Evolutionary conservation across 306 rosid genomes (phyloP).

Genomic region (Senna siamea): DNA sequence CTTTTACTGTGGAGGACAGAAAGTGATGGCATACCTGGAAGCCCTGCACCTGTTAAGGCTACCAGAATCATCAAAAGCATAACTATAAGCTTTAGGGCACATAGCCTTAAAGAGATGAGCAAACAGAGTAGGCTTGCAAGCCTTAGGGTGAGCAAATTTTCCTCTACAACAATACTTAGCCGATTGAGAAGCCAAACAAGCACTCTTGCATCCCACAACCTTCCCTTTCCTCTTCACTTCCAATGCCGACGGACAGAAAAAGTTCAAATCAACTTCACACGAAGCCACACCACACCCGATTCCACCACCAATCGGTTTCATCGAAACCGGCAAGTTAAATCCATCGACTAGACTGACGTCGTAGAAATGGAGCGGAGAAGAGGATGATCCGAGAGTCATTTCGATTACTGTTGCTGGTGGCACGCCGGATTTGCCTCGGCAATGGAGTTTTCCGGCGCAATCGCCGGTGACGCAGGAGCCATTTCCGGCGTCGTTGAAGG

Average conservation of each 20-base stretch:
- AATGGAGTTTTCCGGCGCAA: slow-evolving; percentile 51
- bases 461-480: slow-evolving; percentile 65
- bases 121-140: slow-evolving; percentile 66
- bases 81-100: slow-evolving; percentile 74
- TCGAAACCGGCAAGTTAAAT: slow-evolving; percentile 2
- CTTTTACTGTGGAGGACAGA: slow-evolving; percentile 58
- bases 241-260: slow-evolving; percentile 65
- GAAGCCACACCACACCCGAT: slow-evolving; percentile 64
- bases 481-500: slow-evolving; percentile 47
- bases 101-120: slow-evolving; percentile 68
- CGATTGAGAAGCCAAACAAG: slow-evolving; percentile 70
- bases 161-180: slow-evolving; percentile 79
- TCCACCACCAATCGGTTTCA: slow-evolving; percentile 57
- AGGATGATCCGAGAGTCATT: slow-evolving; percentile 67
- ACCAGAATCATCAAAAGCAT: slow-evolving; percentile 66
- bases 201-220: slow-evolving; percentile 75
- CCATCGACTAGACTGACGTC: slow-evolving; percentile 21
- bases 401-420: slow-evolving; percentile 74
- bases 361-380: slow-evolving; percentile 34
- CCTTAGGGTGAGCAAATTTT: slow-evolving; percentile 51
- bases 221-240: slow-evolving; percentile 57
- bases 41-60: slow-evolving; percentile 71
- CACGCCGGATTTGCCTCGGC: slow-evolving; percentile 52
- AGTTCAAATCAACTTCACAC: slow-evolving; percentile 62
- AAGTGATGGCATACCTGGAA: slow-evolving; percentile 65